Base-by-base conservation (phyloP, 148 eudicot genomes). In the Selenicereus undatus region DNA sequence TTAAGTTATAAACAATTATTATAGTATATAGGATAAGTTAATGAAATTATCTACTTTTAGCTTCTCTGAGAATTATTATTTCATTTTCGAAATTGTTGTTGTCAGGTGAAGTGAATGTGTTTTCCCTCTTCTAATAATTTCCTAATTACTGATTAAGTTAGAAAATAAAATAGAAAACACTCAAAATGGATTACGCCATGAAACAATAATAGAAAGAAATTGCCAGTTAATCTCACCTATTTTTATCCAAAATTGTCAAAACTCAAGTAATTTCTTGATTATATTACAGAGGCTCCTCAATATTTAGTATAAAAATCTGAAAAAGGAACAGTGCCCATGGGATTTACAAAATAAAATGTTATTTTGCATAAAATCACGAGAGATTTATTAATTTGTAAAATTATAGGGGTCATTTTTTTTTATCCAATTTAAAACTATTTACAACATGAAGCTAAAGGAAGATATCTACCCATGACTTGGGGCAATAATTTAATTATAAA, bases 251-350 rank as follows among this genome's bases (percentile, higher is more conserved):
- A 71, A n/a, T 18, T 71, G 76, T 21, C 8, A 70, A 39, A 20
- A 54, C 13, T 16, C 7, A 26, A 29, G 11, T 2, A 76, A 68
- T 4, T 66, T 56, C 4, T 75, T 82, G 11, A 12, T 66, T 66
- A n/a, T 4, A 52, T 52, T 76, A 24, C 50, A 58, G 2, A 54
- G 51, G 42, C 26, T 68, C 36, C 43, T 66, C 36, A 66, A 27
- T 26, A 26, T 74, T 14, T 27, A 24, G n/a, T 51, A 42, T 29
- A 51, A 78, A 73, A 64, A 22, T 22, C 18, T 43, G 43, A 22
- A 56, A 39, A 82, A 78, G 75, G 75, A 78, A 78, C 73, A 56
- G 54, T 39, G 80, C 80, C 71, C 43, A 70, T 22, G 14, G 21
- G 72, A 58, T 71, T 39, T 43, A 42, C 7, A 9, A 26, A 3